A percentile compares a stretch with the other conserved stretches of the same genome.
phyloP scores from a whole-genome alignment of 75 land plant genomes.

The Larix kaempferi region DNA sequence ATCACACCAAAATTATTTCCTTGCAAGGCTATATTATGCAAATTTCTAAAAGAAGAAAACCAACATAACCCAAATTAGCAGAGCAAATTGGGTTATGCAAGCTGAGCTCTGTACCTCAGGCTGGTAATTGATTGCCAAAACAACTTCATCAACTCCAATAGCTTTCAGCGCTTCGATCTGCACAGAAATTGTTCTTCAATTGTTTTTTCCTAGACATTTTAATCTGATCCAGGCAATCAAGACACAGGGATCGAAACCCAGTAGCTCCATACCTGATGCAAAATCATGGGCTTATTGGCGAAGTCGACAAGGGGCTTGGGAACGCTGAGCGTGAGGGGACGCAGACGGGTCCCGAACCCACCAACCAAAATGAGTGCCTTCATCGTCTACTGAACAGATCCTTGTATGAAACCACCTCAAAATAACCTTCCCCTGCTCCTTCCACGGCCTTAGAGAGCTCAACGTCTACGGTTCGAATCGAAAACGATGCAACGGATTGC shows the following conservation, averaged over 20 bases:
- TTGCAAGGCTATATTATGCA: too few relatives aligned
- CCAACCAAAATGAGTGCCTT: slow-evolving; percentile 49
- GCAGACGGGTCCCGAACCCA: slow-evolving; percentile 40
- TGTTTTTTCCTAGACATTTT: not conserved
- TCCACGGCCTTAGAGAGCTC: too few relatives aligned
- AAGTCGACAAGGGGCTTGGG: slow-evolving; percentile 56
- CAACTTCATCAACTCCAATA: slow-evolving; percentile 41
- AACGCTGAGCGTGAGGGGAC: slow-evolving; percentile 44
- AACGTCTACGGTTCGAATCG: too few relatives aligned
- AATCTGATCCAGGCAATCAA: not conserved
- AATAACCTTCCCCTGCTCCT: too few relatives aligned
- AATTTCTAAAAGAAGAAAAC: too few relatives aligned
- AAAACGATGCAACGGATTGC: too few relatives aligned
- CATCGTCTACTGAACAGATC: slow-evolving; percentile 13
- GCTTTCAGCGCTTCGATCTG: slow-evolving; percentile 50
- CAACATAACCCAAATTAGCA: too few relatives aligned
- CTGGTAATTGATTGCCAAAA: slow-evolving; percentile 48
- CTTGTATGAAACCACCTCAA: too few relatives aligned
- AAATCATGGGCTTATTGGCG: slow-evolving; percentile 51
- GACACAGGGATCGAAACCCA: not conserved
- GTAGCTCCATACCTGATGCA: slow-evolving; percentile 31
- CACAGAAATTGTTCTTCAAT: not conserved
- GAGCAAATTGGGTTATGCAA: not conserved
- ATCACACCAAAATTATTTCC: too few relatives aligned
- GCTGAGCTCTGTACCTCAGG: slow-evolving; percentile 22